Evolutionary conservation across 1,284 basidiomycete species (phyloP).

Genomic region (Melampsora americana): DNA sequence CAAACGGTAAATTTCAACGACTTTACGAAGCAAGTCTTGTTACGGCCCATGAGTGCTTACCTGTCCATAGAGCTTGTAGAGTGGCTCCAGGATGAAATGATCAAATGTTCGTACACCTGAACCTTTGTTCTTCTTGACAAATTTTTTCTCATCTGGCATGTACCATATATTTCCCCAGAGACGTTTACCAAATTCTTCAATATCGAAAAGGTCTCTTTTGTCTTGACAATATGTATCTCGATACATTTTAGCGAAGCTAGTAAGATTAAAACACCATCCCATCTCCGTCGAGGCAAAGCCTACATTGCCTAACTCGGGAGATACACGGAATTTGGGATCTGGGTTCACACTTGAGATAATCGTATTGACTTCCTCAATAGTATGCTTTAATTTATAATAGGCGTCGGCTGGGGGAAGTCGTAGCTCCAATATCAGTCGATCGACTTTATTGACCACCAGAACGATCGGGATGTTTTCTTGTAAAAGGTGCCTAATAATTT

Average conservation of each 20-base stretch:
- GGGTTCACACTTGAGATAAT: constrained; percentile 88
- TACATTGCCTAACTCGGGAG: constrained; percentile 93
- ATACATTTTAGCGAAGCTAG: constrained; percentile 94
- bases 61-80: constrained; percentile 94
- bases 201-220: constrained; percentile 56
- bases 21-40: not conserved
- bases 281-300: constrained; percentile 95
- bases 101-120: constrained; percentile 82
- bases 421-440: constrained; percentile 91
- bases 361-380: constrained; percentile 96
- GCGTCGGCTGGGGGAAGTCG: constrained; percentile 93
- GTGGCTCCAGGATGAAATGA: constrained; percentile 90
- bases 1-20: not conserved
- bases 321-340: constrained; percentile 78
- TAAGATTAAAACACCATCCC: constrained; percentile 94
- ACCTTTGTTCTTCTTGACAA: constrained; percentile 76
- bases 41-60: constrained; percentile 49
- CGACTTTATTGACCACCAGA: constrained; percentile 95
- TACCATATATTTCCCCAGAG: constrained; percentile 99
- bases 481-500: constrained; percentile 77
- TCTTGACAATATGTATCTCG: constrained; percentile 76
- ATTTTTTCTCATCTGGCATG: constrained; percentile 74
- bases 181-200: constrained; percentile 67
- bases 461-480: constrained; percentile 86
- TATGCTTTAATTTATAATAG: constrained; percentile 98